A percentile compares a stretch with the other conserved stretches of the same genome.
Evolutionary conservation across 306 rosid genomes (phyloP).

Genomic region (Cicer bijugum): DNA sequence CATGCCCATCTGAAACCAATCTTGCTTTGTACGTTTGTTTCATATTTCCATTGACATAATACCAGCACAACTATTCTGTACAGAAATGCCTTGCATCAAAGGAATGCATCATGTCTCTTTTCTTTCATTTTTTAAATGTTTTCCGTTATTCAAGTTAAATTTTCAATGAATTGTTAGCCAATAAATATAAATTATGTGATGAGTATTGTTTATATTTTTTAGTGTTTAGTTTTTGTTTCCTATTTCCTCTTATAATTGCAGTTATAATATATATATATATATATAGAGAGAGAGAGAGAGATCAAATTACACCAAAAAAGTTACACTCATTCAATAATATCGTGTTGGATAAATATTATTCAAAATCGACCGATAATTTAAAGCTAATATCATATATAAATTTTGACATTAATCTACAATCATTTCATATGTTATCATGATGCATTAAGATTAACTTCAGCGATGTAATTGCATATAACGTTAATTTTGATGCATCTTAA

Average conservation of each 20-base stretch:
- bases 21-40: slow-evolving; percentile 1
- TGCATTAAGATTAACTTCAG: no score
- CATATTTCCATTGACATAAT: slow-evolving; percentile 11
- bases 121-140: background rate
- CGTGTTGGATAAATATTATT: no score
- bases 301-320: no score
- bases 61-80: background rate
- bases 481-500: no score
- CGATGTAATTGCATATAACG: no score
- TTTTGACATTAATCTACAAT: no score
- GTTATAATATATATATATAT: background rate
- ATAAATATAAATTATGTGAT: slow-evolving; percentile 4
- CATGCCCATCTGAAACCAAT: background rate
- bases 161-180: slow-evolving; percentile 23
- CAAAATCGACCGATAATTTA: no score
- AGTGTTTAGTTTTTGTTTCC: slow-evolving; percentile 12
- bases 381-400: no score
- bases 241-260: slow-evolving; percentile 5
- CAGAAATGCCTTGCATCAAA: slow-evolving; percentile 26
- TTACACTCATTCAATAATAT: no score
- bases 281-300: no score
- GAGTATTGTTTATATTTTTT: background rate
- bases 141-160: background rate
- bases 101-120: background rate
- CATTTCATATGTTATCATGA: no score